A percentile compares a stretch with the other conserved stretches of the same genome.
Conservation (phyloP, 176 grass and related monocot species). For the Oryza rufipogon region DNA sequence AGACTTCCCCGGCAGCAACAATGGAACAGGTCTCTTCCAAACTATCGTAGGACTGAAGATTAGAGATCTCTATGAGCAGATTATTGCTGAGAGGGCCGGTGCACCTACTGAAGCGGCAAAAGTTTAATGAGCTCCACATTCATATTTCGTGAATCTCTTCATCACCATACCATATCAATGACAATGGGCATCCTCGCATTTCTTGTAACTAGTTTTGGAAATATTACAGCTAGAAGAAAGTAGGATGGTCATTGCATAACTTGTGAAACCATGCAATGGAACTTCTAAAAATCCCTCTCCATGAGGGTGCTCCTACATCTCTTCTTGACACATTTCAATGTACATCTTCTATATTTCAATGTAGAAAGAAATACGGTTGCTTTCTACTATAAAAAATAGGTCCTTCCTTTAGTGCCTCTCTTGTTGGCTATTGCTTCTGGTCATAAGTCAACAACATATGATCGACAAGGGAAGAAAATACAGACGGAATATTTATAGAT, state of each 20-base stretch:
- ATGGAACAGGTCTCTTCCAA: conserved; percentile 90
- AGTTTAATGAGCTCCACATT: conserved; percentile 52
- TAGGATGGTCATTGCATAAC: conserved; percentile 47
- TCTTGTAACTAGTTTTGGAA: conserved; percentile 53
- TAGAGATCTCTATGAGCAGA: conserved; percentile 86
- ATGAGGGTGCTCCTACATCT: conserved; percentile 31
- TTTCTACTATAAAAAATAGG: conserved; percentile 10
- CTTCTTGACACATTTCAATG: conserved; percentile 39
- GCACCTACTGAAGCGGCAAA: conserved; percentile 59
- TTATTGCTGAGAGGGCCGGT: conserved; percentile 56
- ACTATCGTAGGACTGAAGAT: conserved; percentile 87
- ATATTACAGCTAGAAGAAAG: conserved; percentile 49
- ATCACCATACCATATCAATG: conserved; percentile 33
- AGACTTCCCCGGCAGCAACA: conserved; percentile 90
- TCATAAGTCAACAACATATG: conserved; percentile 2
- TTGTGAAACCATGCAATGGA: conserved; percentile 41
- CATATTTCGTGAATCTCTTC: not conserved
- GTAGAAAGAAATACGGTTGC: conserved; percentile 40
- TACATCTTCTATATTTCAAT: conserved; percentile 43
- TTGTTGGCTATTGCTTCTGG: conserved; percentile 7
- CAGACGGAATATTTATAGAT: not conserved
- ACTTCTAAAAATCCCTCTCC: conserved; percentile 32
- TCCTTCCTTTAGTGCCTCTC: conserved; percentile 1
- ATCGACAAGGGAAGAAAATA: conserved; percentile 8
- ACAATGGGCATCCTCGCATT: conserved; percentile 42